Evolutionary conservation across 148 eudicot species (phyloP), one percentile per base, ranked within the genome.

Genomic region (Silene latifolia): DNA sequence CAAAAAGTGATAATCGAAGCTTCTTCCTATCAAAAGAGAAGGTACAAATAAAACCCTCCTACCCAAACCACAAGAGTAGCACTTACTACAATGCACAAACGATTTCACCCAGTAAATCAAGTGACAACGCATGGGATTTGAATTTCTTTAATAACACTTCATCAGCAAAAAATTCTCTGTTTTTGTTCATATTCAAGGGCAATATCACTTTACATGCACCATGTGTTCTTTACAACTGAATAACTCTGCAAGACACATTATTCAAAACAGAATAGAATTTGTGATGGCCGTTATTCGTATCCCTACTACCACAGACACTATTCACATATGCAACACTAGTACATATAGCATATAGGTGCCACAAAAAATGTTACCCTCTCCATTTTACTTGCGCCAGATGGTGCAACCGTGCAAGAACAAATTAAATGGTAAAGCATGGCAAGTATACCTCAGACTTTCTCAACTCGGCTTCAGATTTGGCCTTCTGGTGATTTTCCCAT

Each of bases 401-500:
- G 2, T 58, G 64, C 14, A 60, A 21, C 2, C 23, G 2, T 58
- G 64, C 14, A 60, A 60, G 5, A 20, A 24, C 64, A 32, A 11
- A 64, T 0, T 14, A 64, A 47, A 53, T 24, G 63, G 62, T 9
- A 9, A n/a, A 61, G 63, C 10, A 25, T 11, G 0, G 0, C 25
- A 42, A 65, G 8, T 6, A 8, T 78, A 85, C 90, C 93, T 89
- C 93, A 42, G 78, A 85, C 85, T 80, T 84, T 70, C 85, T 87
- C 89, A 85, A 82, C 69, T 89, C 88, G 64, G 88, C 88, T 77
- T 89, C 93, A 18, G 84, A 74, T 78, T 85, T 87, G 74, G 89
- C 86, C 78, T 84, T 87, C 58, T 89, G 83, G 83, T 89, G 93
- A 83, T 85, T 82, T 77, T 89, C 93, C 93, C 93, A 89, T 63